These are phyloP conservation scores for Pseudocercospora vitis DNA, from an alignment of 2,329 filamentous ascomycete genomes.

Conservation along the genomic window DNA sequence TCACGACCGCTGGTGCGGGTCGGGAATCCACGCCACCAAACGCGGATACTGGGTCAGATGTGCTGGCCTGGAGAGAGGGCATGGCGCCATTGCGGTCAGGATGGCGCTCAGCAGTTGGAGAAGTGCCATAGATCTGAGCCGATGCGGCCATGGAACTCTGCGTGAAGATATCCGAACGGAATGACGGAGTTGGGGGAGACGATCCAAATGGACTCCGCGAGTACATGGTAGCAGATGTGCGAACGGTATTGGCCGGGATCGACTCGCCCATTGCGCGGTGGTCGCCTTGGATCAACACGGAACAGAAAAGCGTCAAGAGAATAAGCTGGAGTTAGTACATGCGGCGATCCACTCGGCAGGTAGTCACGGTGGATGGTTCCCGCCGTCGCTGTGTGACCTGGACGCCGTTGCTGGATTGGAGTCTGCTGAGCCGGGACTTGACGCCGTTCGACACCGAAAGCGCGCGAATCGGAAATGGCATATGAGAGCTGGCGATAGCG, in stretches of 20 bases:
- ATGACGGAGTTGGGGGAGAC: slow-evolving; percentile 27
- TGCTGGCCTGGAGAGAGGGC: slow-evolving; percentile 29
- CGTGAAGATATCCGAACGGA: slow-evolving; percentile 42
- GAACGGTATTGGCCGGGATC: slow-evolving; percentile 15
- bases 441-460: slow-evolving; percentile 9
- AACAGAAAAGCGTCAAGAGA: slow-evolving; percentile 3
- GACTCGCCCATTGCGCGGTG: slow-evolving; percentile 25
- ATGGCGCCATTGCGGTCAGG: slow-evolving; percentile 39
- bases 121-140: slow-evolving; percentile 43
- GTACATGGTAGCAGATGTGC: slow-evolving; percentile 24
- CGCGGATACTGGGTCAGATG: slow-evolving; percentile 28
- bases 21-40: slow-evolving; percentile 24
- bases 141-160: slow-evolving; percentile 23
- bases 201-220: slow-evolving; percentile 22
- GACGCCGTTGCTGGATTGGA: neutral
- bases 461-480: slow-evolving; percentile 10
- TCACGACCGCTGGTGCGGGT: slow-evolving; percentile 46
- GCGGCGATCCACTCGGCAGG: slow-evolving; percentile 15
- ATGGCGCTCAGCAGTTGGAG: slow-evolving; percentile 45
- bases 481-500: slow-evolving; percentile 11
- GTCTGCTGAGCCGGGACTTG: neutral
- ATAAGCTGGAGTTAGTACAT: slow-evolving; percentile 8
- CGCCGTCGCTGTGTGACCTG: neutral
- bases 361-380: neutral
- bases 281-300: slow-evolving; percentile 9